Evolutionary conservation across 1,284 basidiomycete genomes (phyloP).

Genomic region (Cutaneotrichosporon sp.): DNA sequence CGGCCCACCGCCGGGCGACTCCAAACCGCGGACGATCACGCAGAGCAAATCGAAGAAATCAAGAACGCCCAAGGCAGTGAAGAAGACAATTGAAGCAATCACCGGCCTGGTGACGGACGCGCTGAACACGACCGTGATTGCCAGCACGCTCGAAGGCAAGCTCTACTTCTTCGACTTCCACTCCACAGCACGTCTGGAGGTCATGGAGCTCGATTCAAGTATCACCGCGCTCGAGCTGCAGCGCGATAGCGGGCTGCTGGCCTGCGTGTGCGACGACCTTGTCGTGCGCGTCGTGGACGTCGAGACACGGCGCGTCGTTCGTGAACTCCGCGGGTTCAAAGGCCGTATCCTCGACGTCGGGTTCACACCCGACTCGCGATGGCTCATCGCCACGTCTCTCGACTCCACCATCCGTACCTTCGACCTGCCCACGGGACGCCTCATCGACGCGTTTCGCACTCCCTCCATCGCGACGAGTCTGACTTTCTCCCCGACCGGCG

Average conservation of each 20-base stretch:
- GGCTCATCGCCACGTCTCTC: conserved; percentile 81
- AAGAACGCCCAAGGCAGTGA: conserved; percentile 45
- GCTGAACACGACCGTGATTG: conserved; percentile 74
- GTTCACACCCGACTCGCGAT: conserved; percentile 89
- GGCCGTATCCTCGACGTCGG: conserved; percentile 76
- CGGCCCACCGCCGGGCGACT: conserved; percentile 59
- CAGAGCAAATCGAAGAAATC: conserved; percentile 26
- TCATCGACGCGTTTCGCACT: conserved; percentile 89
- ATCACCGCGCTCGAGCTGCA: conserved; percentile 72
- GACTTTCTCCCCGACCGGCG: conserved; percentile 87
- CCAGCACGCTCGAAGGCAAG: conserved; percentile 80
- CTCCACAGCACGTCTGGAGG: conserved; percentile 65
- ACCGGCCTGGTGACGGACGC: conserved; percentile 83
- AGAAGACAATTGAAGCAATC: conserved; percentile 58
- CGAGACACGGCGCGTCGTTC: conserved; percentile 78
- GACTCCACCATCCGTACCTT: conserved; percentile 93
- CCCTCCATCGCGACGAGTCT: conserved; percentile 85
- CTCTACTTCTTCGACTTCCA: conserved; percentile 96
- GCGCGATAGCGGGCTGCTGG: conserved; percentile 79
- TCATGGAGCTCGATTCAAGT: conserved; percentile 63
- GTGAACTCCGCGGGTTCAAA: conserved; percentile 76
- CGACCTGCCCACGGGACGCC: conserved; percentile 84
- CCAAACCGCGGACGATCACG: conserved; percentile 47
- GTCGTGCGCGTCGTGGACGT: conserved; percentile 81
- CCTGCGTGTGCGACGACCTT: conserved; percentile 78